Percentiles rank a stretch among this genome's conserved stretches.
These are phyloP conservation scores for Penicillium vulpinum DNA, from an alignment of 2,329 filamentous ascomycete species.

Conservation along the genomic window DNA sequence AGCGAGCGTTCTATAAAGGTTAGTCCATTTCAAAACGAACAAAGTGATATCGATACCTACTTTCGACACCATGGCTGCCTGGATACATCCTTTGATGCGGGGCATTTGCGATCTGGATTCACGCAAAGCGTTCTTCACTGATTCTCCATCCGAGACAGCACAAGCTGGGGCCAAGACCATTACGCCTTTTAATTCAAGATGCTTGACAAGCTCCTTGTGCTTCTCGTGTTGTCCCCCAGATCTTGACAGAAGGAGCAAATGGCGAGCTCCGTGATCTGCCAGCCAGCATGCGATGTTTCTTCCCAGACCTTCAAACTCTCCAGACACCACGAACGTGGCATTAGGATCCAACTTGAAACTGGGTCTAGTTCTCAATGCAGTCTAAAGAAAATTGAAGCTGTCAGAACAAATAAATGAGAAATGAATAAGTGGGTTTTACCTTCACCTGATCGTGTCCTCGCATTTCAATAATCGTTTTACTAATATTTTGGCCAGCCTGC, in stretches of 20 bases:
- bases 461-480: constrained; percentile 9
- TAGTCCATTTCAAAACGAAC: neutral
- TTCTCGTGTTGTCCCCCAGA: neutral
- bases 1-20: constrained; percentile 19
- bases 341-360: constrained; percentile 4
- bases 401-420: neutral
- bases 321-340: constrained; percentile 34
- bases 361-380: constrained; percentile 1
- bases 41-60: neutral
- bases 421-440: neutral
- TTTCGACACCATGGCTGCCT: constrained; percentile 26
- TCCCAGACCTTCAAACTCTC: constrained; percentile 37
- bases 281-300: constrained; percentile 34
- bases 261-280: constrained; percentile 33
- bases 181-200: neutral
- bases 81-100: constrained; percentile 30
- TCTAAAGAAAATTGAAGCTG: neutral
- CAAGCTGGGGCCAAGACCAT: constrained; percentile 19
- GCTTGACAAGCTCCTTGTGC: neutral
- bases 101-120: constrained; percentile 16
- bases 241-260: constrained; percentile 32
- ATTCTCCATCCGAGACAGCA: constrained; percentile 27
- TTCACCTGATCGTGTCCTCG: neutral
- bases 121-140: constrained; percentile 21
- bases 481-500: neutral